Percentiles rank a stretch among this genome's conserved stretches.
phyloP scores from a whole-genome alignment of 352 stramenopile species.

The Pseudoperonospora humuli region DNA sequence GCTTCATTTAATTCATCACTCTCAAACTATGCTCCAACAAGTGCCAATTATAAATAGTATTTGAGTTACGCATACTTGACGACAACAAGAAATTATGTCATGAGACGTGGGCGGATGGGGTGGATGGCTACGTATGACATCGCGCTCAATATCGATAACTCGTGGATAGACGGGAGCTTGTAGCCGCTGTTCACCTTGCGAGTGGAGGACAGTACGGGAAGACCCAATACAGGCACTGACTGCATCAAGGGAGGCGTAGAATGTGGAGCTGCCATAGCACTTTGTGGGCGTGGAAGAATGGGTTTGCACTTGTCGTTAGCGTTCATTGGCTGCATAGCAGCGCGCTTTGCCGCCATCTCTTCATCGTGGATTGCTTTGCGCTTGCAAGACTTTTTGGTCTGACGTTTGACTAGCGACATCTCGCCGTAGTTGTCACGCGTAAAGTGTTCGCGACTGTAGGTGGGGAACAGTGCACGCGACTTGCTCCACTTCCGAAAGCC shows the following conservation, averaged over 20 bases:
- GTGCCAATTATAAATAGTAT: too few species aligned
- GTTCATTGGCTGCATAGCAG: constrained; percentile 9
- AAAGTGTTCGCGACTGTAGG: constrained; percentile 78
- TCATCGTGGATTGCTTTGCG: constrained; percentile 33
- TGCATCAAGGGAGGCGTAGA: constrained; percentile 18
- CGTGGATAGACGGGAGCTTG: constrained; percentile 52
- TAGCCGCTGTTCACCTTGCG: constrained; percentile 31
- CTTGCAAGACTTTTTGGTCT: constrained; percentile 82
- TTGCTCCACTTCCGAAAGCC: constrained; percentile 89
- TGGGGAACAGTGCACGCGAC: constrained; percentile 56
- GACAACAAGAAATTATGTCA: too few species aligned
- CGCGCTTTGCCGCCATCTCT: constrained; percentile 32
- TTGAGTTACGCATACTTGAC: too few species aligned
- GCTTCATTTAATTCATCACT: too few species aligned
- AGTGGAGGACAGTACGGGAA: constrained; percentile 35
- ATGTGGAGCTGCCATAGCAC: constrained; percentile 3
- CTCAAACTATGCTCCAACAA: too few species aligned
- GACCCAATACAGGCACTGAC: constrained; percentile 15
- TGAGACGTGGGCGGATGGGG: constrained; percentile 32
- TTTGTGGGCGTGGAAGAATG: constrained; percentile 42
- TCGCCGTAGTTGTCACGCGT: constrained; percentile 78
- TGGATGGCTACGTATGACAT: constrained; percentile 11
- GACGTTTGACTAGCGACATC: constrained; percentile 80
- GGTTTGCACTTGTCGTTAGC: constrained; percentile 56
- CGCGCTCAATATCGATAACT: constrained; percentile 39